These are phyloP conservation scores for Pseudoperonospora humuli DNA, from an alignment of 352 stramenopile genomes.

Conservation along the genomic window DNA sequence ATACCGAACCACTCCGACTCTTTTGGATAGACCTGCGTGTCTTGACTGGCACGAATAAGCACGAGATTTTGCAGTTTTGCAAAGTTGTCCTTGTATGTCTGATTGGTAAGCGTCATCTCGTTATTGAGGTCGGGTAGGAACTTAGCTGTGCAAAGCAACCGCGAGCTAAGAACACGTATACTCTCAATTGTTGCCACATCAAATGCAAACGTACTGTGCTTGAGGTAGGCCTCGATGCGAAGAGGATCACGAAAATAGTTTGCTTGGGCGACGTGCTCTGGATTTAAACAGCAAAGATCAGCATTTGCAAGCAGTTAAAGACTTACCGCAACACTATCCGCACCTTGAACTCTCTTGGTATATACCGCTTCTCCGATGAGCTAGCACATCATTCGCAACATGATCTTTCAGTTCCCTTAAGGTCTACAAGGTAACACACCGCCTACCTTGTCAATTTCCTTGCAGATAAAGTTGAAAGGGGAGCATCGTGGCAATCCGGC, in stretches of 20 bases:
- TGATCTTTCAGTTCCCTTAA: conserved; percentile 2
- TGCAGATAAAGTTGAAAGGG: conserved; percentile 80
- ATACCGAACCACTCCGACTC: conserved; percentile 84
- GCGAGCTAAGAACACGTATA: background rate
- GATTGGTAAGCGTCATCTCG: conserved; percentile 64
- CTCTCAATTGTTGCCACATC: background rate
- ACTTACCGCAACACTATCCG: background rate
- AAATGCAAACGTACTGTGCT: conserved; percentile 33
- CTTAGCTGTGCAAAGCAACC: conserved; percentile 27
- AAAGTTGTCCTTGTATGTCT: conserved; percentile 88
- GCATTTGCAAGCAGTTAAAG: background rate
- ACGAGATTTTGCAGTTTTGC: conserved; percentile 78
- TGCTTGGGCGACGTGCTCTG: conserved; percentile 80
- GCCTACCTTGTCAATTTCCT: conserved; percentile 62
- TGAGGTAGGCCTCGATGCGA: conserved; percentile 58
- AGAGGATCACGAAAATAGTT: conserved; percentile 92
- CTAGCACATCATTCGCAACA: conserved; percentile 23
- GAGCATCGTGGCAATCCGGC: conserved; percentile 85
- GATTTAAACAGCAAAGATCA: conserved; percentile 9
- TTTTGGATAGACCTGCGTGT: conserved; percentile 85
- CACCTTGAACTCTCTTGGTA: conserved; percentile 76
- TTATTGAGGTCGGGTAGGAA: conserved; percentile 89
- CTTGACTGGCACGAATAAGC: too few species aligned
- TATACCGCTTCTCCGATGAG: conserved; percentile 85
- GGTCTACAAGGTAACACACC: background rate